Evolutionary conservation across 1,284 basidiomycete species (phyloP).

Genomic region (Phylloboletellus chloephorus): DNA sequence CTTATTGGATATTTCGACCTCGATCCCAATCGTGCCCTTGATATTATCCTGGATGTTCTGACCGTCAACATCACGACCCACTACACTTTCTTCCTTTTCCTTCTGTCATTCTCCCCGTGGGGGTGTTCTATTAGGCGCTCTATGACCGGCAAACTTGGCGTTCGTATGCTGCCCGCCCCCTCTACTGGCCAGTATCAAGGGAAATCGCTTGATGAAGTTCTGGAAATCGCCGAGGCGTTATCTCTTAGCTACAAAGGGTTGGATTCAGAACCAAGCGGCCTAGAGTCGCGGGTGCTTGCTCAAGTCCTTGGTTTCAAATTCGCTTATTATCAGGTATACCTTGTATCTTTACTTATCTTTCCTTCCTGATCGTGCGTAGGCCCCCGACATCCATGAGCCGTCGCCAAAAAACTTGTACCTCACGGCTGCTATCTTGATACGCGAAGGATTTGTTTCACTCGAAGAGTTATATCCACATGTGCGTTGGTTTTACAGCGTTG

Average conservation of each 20-base stretch:
- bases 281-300: slow-evolving; percentile 64
- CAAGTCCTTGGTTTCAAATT: slow-evolving; percentile 98
- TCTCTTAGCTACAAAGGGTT: slow-evolving; percentile 12
- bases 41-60: slow-evolving; percentile 90
- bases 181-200: slow-evolving; percentile 45
- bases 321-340: slow-evolving; percentile 74
- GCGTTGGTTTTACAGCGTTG: slow-evolving; percentile 20
- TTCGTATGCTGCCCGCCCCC: slow-evolving; percentile 36
- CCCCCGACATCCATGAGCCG: slow-evolving; percentile 49
- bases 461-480: slow-evolving; percentile 88
- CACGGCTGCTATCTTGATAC: slow-evolving; percentile 82
- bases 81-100: slow-evolving; percentile 86
- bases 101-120: slow-evolving; percentile 86
- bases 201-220: slow-evolving; percentile 61
- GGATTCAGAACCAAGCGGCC: slow-evolving; percentile 16
- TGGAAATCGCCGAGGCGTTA: slow-evolving; percentile 45
- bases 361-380: slow-evolving; percentile 35
- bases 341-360: neutral
- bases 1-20: slow-evolving; percentile 95
- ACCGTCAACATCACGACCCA: slow-evolving; percentile 78
- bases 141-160: slow-evolving; percentile 24
- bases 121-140: slow-evolving; percentile 39
- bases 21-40: slow-evolving; percentile 90
- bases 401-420: slow-evolving; percentile 76
- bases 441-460: slow-evolving; percentile 79